Conservation (phyloP, 148 eudicot genomes). For the Diospyros lotus region DNA sequence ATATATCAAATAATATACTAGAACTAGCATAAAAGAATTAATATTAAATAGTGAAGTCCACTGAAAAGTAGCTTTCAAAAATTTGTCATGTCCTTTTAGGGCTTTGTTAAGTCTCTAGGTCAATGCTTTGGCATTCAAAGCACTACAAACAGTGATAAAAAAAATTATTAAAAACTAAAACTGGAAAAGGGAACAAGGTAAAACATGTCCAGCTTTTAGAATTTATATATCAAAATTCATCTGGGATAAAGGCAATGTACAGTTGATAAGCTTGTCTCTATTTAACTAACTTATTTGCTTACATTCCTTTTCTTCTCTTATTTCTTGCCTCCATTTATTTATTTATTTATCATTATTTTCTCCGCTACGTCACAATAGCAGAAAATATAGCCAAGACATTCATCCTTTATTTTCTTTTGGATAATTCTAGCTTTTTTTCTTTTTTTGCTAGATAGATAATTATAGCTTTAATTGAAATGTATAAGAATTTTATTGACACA, state of each 20-base stretch:
- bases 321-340: too few species aligned
- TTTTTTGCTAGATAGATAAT: too few species aligned
- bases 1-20: neutral
- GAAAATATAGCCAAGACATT: neutral
- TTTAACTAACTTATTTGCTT: neutral
- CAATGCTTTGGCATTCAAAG: conserved; percentile 1
- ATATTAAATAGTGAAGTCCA: neutral
- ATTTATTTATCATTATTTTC: too few species aligned
- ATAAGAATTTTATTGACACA: neutral
- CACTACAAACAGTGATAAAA: neutral
- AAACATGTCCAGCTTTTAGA: neutral
- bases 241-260: neutral
- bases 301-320: neutral
- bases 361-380: neutral
- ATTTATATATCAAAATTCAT: neutral
- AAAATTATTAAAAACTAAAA: conserved; percentile 4
- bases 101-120: neutral
- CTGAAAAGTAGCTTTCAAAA: neutral
- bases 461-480: neutral
- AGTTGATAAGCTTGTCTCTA: neutral
- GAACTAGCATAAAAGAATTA: neutral
- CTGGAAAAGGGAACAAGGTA: neutral
- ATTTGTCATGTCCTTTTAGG: neutral
- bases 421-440: too few species aligned
- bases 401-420: too few species aligned